phyloP scores from a whole-genome alignment of 2,329 filamentous ascomycete species.

The Neofusicoccum laricinum region DNA sequence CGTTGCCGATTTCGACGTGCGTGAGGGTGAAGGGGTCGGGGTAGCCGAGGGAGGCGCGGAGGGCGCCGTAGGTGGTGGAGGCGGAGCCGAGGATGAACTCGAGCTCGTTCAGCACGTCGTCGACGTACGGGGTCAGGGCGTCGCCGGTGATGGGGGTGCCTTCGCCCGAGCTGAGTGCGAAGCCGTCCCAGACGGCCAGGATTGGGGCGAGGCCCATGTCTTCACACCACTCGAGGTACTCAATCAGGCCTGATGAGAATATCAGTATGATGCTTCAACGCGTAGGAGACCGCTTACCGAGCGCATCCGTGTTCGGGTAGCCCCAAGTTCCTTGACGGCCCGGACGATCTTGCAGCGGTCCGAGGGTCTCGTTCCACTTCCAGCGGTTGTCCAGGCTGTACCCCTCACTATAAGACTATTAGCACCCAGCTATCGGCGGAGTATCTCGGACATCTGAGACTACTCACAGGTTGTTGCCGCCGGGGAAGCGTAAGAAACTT shows the following conservation, averaged over 20 bases:
- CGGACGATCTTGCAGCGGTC: constrained; percentile 52
- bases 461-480: constrained; percentile 53
- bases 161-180: constrained; percentile 44
- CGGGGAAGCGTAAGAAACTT: constrained; percentile 62
- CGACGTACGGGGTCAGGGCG: constrained; percentile 55
- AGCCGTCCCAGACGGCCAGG: constrained; percentile 57
- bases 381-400: constrained; percentile 39
- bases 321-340: constrained; percentile 57
- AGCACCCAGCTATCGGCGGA: not conserved
- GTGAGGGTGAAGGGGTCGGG: constrained; percentile 59
- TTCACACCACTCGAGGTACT: constrained; percentile 61
- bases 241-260: constrained; percentile 45
- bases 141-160: constrained; percentile 47
- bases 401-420: constrained; percentile 29
- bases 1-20: constrained; percentile 67
- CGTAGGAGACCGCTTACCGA: constrained; percentile 34
- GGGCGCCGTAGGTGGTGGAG: constrained; percentile 55
- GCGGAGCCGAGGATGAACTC: constrained; percentile 60
- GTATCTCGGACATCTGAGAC: not conserved
- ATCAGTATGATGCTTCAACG: not conserved
- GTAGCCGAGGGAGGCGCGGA: constrained; percentile 59
- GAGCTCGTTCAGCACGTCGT: constrained; percentile 61
- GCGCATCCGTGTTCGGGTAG: constrained; percentile 61
- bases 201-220: constrained; percentile 58
- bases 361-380: constrained; percentile 54